A percentile compares a stretch with the other conserved stretches of the same genome.
Conservation (phyloP, 768 basidiomycete species). For the Coprinopsis cinerea region DNA sequence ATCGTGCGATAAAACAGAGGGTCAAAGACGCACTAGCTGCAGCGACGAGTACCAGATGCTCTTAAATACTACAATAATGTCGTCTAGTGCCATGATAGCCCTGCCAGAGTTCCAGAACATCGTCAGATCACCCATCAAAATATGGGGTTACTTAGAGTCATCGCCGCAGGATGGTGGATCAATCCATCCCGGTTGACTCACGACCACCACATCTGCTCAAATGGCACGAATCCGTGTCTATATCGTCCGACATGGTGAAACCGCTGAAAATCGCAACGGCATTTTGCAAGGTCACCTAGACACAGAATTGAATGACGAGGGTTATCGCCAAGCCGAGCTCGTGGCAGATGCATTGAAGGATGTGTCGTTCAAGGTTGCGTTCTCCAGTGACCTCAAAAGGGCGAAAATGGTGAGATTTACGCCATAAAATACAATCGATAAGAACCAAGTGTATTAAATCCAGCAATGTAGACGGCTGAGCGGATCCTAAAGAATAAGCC, state of each 20-base stretch:
- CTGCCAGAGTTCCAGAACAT: no score
- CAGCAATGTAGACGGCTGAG: conserved; percentile 52
- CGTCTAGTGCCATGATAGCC: no score
- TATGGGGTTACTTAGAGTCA: no score
- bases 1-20: neutral
- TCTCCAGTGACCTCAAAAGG: conserved; percentile 67
- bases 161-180: no score
- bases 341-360: conserved; percentile 49
- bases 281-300: conserved; percentile 77
- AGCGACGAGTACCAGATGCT: no score
- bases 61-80: no score
- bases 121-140: no score
- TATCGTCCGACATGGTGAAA: conserved; percentile 76
- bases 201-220: neutral
- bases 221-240: conserved; percentile 24
- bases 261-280: conserved; percentile 53
- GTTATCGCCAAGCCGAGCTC: conserved; percentile 51
- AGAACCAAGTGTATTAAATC: conserved; percentile 1
- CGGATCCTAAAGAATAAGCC: conserved; percentile 53
- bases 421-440: neutral
- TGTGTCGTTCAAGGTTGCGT: conserved; percentile 52
- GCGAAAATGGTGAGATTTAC: conserved; percentile 49
- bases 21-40: no score
- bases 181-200: neutral
- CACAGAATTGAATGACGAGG: conserved; percentile 56